Base-by-base conservation (phyloP, 257 asterid species). In the Verbascum thapsus region DNA sequence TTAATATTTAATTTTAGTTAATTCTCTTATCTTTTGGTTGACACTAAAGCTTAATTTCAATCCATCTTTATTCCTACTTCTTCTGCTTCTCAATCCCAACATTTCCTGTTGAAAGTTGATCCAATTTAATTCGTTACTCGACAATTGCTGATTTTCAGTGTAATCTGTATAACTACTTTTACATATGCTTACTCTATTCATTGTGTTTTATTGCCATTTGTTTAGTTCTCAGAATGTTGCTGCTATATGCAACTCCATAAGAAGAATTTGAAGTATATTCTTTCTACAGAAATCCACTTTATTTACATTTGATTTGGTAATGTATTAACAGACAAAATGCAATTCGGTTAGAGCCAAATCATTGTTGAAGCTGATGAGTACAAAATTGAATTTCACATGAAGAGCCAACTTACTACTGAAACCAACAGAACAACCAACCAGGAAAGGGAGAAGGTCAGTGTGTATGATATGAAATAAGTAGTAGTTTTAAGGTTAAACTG, bases 361-460 rank as follows among this genome's bases (percentile, higher is more conserved):
- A 54, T 85, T 57, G 78, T 62, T 17, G 87, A 80, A 76, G 98
- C 98, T 13, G 94, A 83, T 1, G 81, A 74, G 51, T 90, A 72
- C 82, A 90, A 85, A 79, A 74, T 76, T 68, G 94, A 81, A 18
- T 85, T 81, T 74, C 77, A 83, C 70, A 76, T 63, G 76, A 88
- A 90, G 90, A 70, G 81, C 73, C 81, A 77, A 78, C 44, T 68
- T 43, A 44, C 69, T 23, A 38, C 67, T 38, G 91, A 81, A 75
- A 61, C 81, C 68, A 85, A 83, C 78, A 88, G 19, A 68, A 70
- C 66, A 39, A 50, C 72, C 54, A 88, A 84, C 73, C 73, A 91
- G 45, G 88, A 90, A 34, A 79, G 71, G 81, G 98, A 90, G 83
- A 78, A 66, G 84, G 98, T 87, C 58, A 71, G 80, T 58, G 39